A percentile compares a stretch with the other conserved stretches of the same genome.
Evolutionary conservation across 495 filamentous ascomycete species (phyloP).

Genomic region (Neurospora tetraspora): DNA sequence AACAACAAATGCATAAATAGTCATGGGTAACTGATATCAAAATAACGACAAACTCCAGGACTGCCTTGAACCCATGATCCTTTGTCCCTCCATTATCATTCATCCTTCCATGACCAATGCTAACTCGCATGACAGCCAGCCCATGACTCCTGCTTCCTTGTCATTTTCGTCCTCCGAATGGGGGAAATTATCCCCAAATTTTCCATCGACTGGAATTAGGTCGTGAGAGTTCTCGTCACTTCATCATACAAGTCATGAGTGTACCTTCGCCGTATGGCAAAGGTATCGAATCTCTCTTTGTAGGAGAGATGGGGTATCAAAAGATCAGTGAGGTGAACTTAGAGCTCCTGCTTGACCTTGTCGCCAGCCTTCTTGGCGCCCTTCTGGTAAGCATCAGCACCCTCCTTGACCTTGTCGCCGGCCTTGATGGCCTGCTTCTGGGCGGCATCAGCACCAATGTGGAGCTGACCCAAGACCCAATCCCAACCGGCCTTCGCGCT

Average conservation of each 20-base stretch:
- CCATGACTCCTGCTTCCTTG: background rate
- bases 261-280: background rate
- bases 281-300: background rate
- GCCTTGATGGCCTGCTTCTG: conserved; percentile 40
- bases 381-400: background rate
- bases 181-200: background rate
- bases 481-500: conserved; percentile 39
- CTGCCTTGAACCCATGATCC: background rate
- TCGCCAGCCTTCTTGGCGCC: background rate
- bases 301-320: background rate
- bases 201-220: background rate
- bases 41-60: background rate
- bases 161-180: background rate
- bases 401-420: conserved; percentile 24
- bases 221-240: background rate
- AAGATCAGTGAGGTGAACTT: background rate
- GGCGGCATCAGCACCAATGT: conserved; percentile 53
- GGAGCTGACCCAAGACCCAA: conserved; percentile 51
- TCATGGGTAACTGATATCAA: background rate
- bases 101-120: background rate
- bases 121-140: background rate
- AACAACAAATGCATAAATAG: background rate
- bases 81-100: background rate
- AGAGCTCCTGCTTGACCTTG: conserved; percentile 15
- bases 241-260: background rate